Conservation (phyloP, 208 protist genomes). For the Leptomonas pyrrhocoris region DNA sequence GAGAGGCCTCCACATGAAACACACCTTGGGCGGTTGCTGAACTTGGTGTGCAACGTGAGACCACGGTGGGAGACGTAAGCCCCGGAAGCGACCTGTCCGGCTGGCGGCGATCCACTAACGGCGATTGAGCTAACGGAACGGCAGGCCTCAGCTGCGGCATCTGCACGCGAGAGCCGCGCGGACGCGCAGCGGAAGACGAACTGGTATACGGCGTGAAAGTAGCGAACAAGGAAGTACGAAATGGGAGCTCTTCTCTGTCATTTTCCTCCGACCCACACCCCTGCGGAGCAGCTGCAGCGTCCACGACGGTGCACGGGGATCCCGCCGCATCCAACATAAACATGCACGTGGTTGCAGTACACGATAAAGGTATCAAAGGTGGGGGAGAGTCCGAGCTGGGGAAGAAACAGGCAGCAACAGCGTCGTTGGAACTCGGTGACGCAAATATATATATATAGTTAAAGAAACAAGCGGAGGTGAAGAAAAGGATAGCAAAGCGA, state of each 20-base stretch:
- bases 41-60: not conserved
- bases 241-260: not conserved
- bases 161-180: not conserved
- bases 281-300: not conserved
- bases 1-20: not conserved
- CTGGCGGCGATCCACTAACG: conserved; percentile 2
- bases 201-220: not conserved
- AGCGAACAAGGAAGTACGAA: not conserved
- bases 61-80: not conserved
- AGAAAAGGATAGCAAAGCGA: not conserved
- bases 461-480: not conserved
- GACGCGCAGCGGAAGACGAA: not conserved
- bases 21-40: not conserved
- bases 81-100: not conserved
- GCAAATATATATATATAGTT: too few relatives aligned
- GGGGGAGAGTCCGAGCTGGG: not conserved
- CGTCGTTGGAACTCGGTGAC: too few relatives aligned
- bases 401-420: not conserved
- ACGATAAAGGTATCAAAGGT: conserved; percentile 4
- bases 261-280: not conserved
- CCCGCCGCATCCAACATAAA: conserved; percentile 1
- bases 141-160: not conserved
- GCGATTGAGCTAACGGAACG: not conserved
- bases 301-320: not conserved
- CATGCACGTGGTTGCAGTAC: not conserved